These are phyloP conservation scores for Thelonectria discophora DNA, from an alignment of 2,329 filamentous ascomycete species.

Conservation along the genomic window DNA sequence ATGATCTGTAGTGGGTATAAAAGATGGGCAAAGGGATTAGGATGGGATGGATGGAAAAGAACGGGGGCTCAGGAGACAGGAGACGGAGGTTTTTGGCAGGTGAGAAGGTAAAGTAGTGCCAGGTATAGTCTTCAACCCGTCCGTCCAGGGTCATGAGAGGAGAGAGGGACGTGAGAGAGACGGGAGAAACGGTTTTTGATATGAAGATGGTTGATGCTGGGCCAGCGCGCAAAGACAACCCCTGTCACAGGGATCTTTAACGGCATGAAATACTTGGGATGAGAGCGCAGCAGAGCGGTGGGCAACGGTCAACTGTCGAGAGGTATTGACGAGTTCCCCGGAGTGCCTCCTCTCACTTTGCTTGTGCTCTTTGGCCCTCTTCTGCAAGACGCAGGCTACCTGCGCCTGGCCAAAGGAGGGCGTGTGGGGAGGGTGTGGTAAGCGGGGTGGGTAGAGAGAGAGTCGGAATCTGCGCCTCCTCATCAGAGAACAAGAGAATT, in stretches of 20 bases:
- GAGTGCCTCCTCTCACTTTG: slow-evolving; percentile 23
- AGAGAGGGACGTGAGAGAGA: slow-evolving; percentile 22
- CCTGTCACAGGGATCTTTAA: slow-evolving; percentile 35
- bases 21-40: slow-evolving; percentile 46
- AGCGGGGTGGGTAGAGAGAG: slow-evolving; percentile 18
- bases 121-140: slow-evolving; percentile 21
- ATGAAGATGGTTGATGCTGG: slow-evolving; percentile 32
- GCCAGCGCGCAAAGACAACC: slow-evolving; percentile 34
- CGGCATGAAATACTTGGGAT: slow-evolving; percentile 40
- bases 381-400: slow-evolving; percentile 32
- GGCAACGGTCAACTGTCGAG: slow-evolving; percentile 31
- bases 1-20: slow-evolving; percentile 48
- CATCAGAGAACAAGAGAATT: slow-evolving; percentile 27
- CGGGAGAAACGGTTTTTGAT: slow-evolving; percentile 35
- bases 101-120: slow-evolving; percentile 28
- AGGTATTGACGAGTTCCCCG: slow-evolving; percentile 30
- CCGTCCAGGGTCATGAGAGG: slow-evolving; percentile 30
- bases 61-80: slow-evolving; percentile 37
- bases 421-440: slow-evolving; percentile 12
- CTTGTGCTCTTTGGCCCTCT: slow-evolving; percentile 22
- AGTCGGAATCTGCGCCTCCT: slow-evolving; percentile 26
- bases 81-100: slow-evolving; percentile 42
- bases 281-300: slow-evolving; percentile 38
- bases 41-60: slow-evolving; percentile 37
- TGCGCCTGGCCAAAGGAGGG: slow-evolving; percentile 19